Conservation (phyloP, 352 stramenopile species). For the Thraustochytrium striatum region DNA sequence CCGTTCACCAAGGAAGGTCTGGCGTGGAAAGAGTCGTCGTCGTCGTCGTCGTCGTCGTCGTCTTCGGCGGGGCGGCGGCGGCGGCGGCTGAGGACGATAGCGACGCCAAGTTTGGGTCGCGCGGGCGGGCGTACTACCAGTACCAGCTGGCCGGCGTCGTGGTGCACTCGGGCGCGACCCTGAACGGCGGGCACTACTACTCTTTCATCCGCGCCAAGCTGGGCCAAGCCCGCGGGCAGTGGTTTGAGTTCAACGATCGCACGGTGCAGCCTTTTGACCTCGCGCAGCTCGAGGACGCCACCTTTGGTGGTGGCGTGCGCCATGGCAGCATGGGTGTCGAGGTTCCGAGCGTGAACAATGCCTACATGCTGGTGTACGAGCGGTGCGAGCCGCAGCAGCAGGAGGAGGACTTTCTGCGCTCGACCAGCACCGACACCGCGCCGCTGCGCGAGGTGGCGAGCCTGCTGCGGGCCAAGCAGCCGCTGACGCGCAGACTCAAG, state of each 20-base stretch:
- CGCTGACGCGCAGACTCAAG: not conserved
- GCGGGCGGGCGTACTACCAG: slow-evolving; percentile 51
- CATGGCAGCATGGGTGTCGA: slow-evolving; percentile 19
- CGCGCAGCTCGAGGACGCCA: slow-evolving; percentile 49
- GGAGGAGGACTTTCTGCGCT: slow-evolving; percentile 26
- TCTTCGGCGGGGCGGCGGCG: too few species aligned
- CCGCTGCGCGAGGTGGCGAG: not conserved
- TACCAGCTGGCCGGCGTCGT: slow-evolving; percentile 57
- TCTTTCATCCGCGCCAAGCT: slow-evolving; percentile 55
- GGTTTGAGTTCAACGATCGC: slow-evolving; percentile 59
- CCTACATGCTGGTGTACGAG: slow-evolving; percentile 63
- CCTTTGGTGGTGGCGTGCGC: slow-evolving; percentile 52
- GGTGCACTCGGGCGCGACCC: slow-evolving; percentile 54
- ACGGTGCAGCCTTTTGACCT: slow-evolving; percentile 55
- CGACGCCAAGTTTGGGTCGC: not conserved
- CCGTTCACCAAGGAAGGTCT: slow-evolving; percentile 57
- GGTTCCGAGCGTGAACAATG: slow-evolving; percentile 53
- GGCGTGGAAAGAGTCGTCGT: too few species aligned
- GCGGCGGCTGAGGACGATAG: slow-evolving; percentile 8
- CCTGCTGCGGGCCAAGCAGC: not conserved
- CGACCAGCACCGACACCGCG: too few species aligned
- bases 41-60: not conserved
- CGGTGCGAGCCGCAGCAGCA: not conserved
- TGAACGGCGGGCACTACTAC: slow-evolving; percentile 59
- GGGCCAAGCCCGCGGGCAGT: slow-evolving; percentile 36